Conservation (phyloP, 495 filamentous ascomycete genomes). For the Talaromyces liani region DNA sequence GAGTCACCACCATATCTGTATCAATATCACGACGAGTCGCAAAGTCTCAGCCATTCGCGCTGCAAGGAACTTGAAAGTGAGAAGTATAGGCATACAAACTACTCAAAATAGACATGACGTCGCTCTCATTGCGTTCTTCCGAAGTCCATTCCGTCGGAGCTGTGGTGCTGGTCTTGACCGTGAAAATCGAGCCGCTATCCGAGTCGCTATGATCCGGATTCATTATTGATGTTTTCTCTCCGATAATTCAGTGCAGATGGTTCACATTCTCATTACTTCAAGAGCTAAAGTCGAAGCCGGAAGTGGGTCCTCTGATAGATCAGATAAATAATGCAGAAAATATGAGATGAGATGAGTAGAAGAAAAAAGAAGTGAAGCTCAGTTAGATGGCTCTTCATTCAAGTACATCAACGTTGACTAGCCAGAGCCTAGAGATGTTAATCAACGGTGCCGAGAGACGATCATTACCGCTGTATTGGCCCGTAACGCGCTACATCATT, state of each 20-base stretch:
- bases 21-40: background rate
- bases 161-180: conserved; percentile 4
- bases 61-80: background rate
- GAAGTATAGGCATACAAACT: conserved; percentile 1
- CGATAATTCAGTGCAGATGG: background rate
- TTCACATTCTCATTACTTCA: background rate
- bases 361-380: background rate
- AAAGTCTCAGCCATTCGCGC: background rate
- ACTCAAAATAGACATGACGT: background rate
- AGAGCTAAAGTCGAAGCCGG: background rate
- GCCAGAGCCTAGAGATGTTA: background rate
- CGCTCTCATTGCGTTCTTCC: background rate
- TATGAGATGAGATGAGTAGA: background rate
- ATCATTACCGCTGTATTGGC: background rate
- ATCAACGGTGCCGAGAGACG: background rate
- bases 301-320: background rate
- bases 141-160: conserved; percentile 7
- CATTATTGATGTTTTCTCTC: background rate
- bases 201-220: background rate
- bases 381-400: too few species aligned
- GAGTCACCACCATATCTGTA: conserved; percentile 7
- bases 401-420: background rate
- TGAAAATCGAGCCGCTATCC: background rate
- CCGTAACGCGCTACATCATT: background rate
- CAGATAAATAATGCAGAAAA: background rate